Evolutionary conservation across 2,329 filamentous ascomycete species (phyloP).

Genomic region (Elsinoe arachidis): DNA sequence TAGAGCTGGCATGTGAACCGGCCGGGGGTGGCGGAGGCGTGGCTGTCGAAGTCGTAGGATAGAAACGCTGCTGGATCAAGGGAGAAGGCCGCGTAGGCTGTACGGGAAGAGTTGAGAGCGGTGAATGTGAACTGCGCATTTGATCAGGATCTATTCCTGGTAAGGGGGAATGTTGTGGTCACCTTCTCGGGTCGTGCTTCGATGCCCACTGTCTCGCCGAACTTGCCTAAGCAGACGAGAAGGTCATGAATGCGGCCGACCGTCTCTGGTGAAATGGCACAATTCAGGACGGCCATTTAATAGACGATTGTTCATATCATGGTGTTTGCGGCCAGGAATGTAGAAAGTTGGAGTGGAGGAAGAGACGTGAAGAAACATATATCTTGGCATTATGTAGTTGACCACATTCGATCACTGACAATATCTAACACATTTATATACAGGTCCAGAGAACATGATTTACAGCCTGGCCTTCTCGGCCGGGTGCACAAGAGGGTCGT

Average conservation of each 20-base stretch:
- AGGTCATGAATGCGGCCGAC: conserved; percentile 63
- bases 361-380: neutral
- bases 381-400: conserved; percentile 5
- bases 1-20: conserved; percentile 68
- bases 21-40: conserved; percentile 21
- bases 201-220: conserved; percentile 69
- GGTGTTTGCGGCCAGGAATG: neutral
- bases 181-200: conserved; percentile 64
- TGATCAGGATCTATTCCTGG: neutral
- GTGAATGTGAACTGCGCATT: conserved; percentile 57
- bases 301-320: neutral
- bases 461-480: conserved; percentile 34
- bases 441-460: neutral
- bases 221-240: conserved; percentile 66
- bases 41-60: conserved; percentile 52
- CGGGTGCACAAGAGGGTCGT: conserved; percentile 42
- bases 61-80: conserved; percentile 60
- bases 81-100: conserved; percentile 65
- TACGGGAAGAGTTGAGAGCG: conserved; percentile 70
- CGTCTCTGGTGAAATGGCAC: conserved; percentile 65
- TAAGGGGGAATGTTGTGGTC: conserved; percentile 18
- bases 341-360: neutral
- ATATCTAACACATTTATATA: conserved; percentile 9
- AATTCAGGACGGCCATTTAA: conserved; percentile 48
- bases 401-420: neutral